Percentiles rank a stretch among this genome's conserved stretches.
These are phyloP conservation scores for Aspergillus persii DNA, from an alignment of 2,329 filamentous ascomycete genomes.

Conservation along the genomic window DNA sequence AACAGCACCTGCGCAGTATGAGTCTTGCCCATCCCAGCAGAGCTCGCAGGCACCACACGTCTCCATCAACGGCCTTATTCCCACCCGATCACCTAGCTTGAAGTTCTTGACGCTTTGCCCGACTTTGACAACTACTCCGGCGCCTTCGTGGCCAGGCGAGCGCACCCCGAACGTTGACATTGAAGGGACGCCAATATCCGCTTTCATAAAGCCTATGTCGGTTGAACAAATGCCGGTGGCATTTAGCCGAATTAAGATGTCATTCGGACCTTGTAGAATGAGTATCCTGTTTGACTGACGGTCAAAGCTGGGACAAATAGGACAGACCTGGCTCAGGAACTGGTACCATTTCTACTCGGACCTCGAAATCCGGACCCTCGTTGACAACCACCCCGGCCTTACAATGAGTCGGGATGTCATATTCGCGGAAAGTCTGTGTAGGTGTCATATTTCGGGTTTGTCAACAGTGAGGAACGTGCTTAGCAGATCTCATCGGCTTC, in stretches of 20 bases:
- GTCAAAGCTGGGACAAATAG: background rate
- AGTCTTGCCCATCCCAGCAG: conserved; percentile 54
- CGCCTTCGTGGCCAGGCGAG: conserved; percentile 56
- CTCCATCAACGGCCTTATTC: conserved; percentile 52
- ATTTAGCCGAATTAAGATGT: conserved; percentile 58
- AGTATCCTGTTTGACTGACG: background rate
- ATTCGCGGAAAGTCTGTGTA: background rate
- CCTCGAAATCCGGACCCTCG: conserved; percentile 49
- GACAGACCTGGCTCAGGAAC: conserved; percentile 48
- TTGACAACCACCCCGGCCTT: conserved; percentile 53
- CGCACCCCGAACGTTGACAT: conserved; percentile 47
- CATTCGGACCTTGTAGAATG: conserved; percentile 45
- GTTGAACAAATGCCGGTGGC: conserved; percentile 58
- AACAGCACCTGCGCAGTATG: conserved; percentile 39
- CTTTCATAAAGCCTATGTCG: conserved; percentile 58
- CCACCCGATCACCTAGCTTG: conserved; percentile 54
- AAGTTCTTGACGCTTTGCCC: conserved; percentile 54
- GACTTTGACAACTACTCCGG: conserved; percentile 57
- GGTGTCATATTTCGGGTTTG: background rate
- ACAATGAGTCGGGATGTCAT: conserved; percentile 47
- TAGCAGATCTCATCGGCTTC: background rate
- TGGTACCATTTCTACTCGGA: conserved; percentile 49
- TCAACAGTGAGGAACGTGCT: background rate
- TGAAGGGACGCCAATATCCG: conserved; percentile 50
- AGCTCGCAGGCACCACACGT: conserved; percentile 52